phyloP scores from a whole-genome alignment of 1,139 yeast genomes.

The Entelexis sorbosivorans region DNA sequence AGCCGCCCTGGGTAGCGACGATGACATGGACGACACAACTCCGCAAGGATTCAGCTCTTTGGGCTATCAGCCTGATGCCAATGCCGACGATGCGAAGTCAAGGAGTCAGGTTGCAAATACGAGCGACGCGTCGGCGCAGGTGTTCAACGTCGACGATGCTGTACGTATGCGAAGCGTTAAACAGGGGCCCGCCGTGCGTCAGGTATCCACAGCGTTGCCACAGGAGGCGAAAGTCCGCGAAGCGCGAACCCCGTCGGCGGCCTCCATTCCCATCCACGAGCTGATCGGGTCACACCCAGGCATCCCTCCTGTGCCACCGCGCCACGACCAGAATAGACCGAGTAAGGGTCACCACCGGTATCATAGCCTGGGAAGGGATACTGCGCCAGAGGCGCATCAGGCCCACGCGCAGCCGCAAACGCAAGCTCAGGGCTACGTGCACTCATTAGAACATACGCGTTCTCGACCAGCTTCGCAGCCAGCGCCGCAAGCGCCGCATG shows the following conservation, averaged over 20 bases:
- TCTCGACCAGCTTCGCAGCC: neutral
- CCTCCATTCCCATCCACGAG: neutral
- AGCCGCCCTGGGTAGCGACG: neutral
- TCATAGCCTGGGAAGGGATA: neutral
- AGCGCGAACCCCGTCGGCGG: neutral
- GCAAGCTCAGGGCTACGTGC: neutral
- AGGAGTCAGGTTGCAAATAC: too few relatives aligned
- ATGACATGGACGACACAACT: neutral
- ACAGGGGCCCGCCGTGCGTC: neutral
- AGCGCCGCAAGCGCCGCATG: neutral
- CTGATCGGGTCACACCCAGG: neutral
- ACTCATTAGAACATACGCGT: neutral
- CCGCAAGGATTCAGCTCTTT: neutral
- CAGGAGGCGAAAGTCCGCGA: neutral
- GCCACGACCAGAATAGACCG: neutral
- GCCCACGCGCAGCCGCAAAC: neutral
- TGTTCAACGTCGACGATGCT: neutral
- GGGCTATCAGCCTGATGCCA: neutral
- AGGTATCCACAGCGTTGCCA: neutral
- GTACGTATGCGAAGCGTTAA: neutral
- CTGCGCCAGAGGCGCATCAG: neutral
- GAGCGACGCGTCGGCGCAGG: neutral
- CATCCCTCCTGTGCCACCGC: conserved; percentile 1
- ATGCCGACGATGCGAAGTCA: neutral
- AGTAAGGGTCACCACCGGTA: neutral